These are phyloP conservation scores for Gamarada debralockiae DNA, from an alignment of 495 filamentous ascomycete species.

Conservation along the genomic window DNA sequence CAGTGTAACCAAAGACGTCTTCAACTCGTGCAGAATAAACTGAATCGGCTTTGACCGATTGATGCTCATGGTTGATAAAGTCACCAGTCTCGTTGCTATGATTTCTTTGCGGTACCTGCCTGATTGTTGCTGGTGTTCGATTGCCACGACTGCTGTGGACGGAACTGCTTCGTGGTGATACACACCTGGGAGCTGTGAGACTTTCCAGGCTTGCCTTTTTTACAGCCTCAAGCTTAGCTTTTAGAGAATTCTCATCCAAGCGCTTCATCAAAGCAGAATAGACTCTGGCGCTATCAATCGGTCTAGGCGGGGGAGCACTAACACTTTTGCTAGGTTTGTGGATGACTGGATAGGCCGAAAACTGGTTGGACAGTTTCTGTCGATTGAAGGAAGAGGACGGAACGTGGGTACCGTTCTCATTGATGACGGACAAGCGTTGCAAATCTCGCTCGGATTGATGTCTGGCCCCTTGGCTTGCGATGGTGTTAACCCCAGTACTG, in stretches of 20 bases:
- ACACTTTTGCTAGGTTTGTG: conserved; percentile 11
- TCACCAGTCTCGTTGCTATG: background rate
- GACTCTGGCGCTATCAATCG: conserved; percentile 60
- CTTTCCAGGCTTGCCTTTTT: conserved; percentile 31
- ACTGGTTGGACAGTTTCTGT: conserved; percentile 9
- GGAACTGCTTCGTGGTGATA: conserved; percentile 31
- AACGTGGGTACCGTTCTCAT: conserved; percentile 53
- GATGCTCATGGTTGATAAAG: conserved; percentile 12
- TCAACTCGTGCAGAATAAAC: conserved; percentile 14
- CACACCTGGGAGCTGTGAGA: conserved; percentile 28
- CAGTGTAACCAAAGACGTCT: conserved; percentile 18
- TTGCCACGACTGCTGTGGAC: conserved; percentile 8
- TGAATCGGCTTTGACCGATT: conserved; percentile 18
- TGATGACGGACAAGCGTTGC: conserved; percentile 62
- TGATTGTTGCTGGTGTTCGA: conserved; percentile 29
- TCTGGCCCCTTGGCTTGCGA: conserved; percentile 31
- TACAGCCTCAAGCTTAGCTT: conserved; percentile 22
- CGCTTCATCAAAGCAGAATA: conserved; percentile 73
- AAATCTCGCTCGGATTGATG: conserved; percentile 42
- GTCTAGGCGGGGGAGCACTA: conserved; percentile 21
- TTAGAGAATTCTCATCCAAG: conserved; percentile 41
- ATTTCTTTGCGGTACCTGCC: conserved; percentile 27
- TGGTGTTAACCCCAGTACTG: conserved; percentile 48
- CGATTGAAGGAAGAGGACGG: conserved; percentile 37
- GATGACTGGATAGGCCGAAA: conserved; percentile 18